Percentiles rank a stretch among this genome's conserved stretches.
Evolutionary conservation across 1,284 basidiomycete genomes (phyloP).

Genomic region (Laetiporus sulphureus): DNA sequence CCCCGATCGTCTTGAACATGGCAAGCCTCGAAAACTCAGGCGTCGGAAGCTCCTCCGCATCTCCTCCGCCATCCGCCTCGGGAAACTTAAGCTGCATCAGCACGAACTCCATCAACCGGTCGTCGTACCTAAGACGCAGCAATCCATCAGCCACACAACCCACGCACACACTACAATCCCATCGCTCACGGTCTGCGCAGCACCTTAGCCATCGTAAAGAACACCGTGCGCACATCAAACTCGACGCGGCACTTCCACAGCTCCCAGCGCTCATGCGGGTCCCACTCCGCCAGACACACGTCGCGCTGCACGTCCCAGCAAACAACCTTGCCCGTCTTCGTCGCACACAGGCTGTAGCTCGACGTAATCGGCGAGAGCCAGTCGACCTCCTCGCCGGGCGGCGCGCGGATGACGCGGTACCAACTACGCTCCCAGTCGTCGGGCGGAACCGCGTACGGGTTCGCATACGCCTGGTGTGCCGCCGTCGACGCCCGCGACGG

Average conservation of each 20-base stretch:
- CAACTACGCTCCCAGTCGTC: too few species aligned
- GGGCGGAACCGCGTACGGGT: too few species aligned
- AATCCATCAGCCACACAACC: background rate
- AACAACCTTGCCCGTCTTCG: slow-evolving; percentile 66
- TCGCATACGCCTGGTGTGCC: slow-evolving; percentile 7
- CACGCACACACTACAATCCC: background rate
- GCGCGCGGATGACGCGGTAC: slow-evolving; percentile 60
- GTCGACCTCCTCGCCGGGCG: slow-evolving; percentile 60
- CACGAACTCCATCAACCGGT: slow-evolving; percentile 28
- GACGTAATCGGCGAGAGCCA: slow-evolving; percentile 72
- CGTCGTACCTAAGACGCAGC: slow-evolving; percentile 28
- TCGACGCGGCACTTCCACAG: slow-evolving; percentile 73
- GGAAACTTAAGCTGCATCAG: slow-evolving; percentile 30
- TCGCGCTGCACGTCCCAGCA: slow-evolving; percentile 67
- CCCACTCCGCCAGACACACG: slow-evolving; percentile 56
- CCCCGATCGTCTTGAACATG: slow-evolving; percentile 54
- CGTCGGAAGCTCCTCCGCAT: slow-evolving; percentile 1
- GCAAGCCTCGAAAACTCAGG: slow-evolving; percentile 46
- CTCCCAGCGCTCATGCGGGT: slow-evolving; percentile 59
- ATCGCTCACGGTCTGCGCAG: slow-evolving; percentile 42
- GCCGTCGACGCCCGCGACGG: slow-evolving; percentile 26
- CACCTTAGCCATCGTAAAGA: slow-evolving; percentile 67
- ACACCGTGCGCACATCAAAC: slow-evolving; percentile 62
- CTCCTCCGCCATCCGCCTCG: slow-evolving; percentile 8
- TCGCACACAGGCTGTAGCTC: slow-evolving; percentile 65